phyloP scores from a whole-genome alignment of 2,329 filamentous ascomycete species.

The Cadophora gregata region DNA sequence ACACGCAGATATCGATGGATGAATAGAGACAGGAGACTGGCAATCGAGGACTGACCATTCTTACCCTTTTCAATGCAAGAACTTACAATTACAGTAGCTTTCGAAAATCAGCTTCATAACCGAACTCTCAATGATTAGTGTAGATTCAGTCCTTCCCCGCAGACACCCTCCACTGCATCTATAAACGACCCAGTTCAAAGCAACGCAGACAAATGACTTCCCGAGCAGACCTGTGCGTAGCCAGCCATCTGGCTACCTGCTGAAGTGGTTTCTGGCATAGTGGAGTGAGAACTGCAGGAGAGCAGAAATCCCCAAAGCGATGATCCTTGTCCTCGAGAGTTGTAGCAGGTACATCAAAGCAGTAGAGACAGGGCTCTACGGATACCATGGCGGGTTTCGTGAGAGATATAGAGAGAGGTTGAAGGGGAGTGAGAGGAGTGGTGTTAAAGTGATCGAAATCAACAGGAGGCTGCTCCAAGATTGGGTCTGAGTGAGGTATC shows the following conservation, averaged over 20 bases:
- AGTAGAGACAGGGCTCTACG: conserved; percentile 84
- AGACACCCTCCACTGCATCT: too few species aligned
- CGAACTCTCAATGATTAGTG: too few species aligned
- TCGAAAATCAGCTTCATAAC: too few species aligned
- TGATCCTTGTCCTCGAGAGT: conserved; percentile 63
- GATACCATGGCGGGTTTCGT: conserved; percentile 74
- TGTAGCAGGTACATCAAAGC: conserved; percentile 86
- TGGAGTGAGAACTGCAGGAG: background rate
- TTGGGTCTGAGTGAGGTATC: background rate
- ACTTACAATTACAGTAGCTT: too few species aligned
- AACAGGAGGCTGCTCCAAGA: background rate
- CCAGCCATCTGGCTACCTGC: background rate
- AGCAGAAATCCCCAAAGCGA: background rate
- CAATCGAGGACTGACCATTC: too few species aligned
- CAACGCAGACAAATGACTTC: too few species aligned
- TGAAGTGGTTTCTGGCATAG: background rate
- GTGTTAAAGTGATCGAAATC: background rate
- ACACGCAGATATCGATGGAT: too few species aligned
- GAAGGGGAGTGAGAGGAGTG: background rate
- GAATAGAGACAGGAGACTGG: too few species aligned
- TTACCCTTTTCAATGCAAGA: too few species aligned
- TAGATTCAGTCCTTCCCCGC: too few species aligned
- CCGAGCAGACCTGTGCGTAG: background rate
- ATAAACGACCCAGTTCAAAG: too few species aligned
- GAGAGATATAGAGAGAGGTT: background rate